These are phyloP conservation scores for Penicillium paneum DNA, from an alignment of 2,329 filamentous ascomycete species.

Conservation along the genomic window DNA sequence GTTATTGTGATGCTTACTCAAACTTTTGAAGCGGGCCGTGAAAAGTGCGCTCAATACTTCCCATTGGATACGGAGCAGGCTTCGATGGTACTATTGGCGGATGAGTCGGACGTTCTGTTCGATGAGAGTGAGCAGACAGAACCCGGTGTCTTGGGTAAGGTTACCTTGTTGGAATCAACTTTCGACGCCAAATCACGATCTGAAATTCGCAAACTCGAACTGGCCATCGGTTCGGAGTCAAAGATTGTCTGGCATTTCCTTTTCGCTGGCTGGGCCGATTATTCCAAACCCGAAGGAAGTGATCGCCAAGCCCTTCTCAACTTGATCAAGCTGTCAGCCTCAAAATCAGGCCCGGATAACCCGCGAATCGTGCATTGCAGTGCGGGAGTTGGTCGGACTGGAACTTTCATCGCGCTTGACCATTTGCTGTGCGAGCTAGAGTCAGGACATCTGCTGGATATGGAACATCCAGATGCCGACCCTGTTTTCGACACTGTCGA, in stretches of 20 bases:
- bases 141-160: slow-evolving; percentile 60
- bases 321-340: slow-evolving; percentile 49
- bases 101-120: slow-evolving; percentile 39
- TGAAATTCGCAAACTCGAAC: slow-evolving; percentile 69
- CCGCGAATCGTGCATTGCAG: slow-evolving; percentile 84
- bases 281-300: slow-evolving; percentile 67
- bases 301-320: slow-evolving; percentile 51
- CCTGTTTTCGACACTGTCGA: slow-evolving; percentile 77
- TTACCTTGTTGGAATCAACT: slow-evolving; percentile 58
- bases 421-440: slow-evolving; percentile 81
- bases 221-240: slow-evolving; percentile 50
- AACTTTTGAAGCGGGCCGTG: slow-evolving; percentile 69
- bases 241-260: slow-evolving; percentile 78
- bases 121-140: slow-evolving; percentile 66
- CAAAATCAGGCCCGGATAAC: slow-evolving; percentile 52
- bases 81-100: slow-evolving; percentile 43
- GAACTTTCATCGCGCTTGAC: slow-evolving; percentile 95
- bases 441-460: slow-evolving; percentile 62
- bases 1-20: slow-evolving; percentile 95
- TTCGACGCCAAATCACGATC: slow-evolving; percentile 58
- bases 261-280: slow-evolving; percentile 87
- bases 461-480: slow-evolving; percentile 54
- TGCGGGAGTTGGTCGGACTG: slow-evolving; percentile 88
- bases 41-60: slow-evolving; percentile 91
- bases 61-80: slow-evolving; percentile 57